Evolutionary conservation across 345 rosid species (phyloP).

Genomic region (Rhodamnia argentea): DNA sequence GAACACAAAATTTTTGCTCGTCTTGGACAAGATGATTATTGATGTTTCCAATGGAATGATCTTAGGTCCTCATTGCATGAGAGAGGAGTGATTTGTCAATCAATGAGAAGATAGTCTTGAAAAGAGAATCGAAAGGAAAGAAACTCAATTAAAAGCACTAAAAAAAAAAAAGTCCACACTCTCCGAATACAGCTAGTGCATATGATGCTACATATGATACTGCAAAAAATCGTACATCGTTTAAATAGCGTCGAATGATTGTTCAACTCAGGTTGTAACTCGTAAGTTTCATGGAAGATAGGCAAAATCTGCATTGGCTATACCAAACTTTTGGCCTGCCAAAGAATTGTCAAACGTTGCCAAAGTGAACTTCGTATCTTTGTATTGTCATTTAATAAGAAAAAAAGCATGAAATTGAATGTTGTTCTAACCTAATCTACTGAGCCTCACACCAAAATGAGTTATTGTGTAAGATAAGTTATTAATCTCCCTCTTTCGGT

Average conservation of each 20-base stretch:
- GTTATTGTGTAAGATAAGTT: background rate
- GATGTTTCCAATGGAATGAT: background rate
- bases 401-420: background rate
- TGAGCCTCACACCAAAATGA: background rate
- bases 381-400: background rate
- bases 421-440: background rate
- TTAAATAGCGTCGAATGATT: background rate
- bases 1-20: background rate
- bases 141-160: background rate
- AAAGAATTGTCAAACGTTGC: background rate
- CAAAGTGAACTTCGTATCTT: background rate
- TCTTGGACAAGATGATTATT: background rate
- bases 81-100: background rate
- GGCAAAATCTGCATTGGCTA: constrained; percentile 19
- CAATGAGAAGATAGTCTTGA: background rate
- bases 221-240: background rate
- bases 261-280: background rate
- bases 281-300: background rate
- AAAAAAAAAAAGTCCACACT: background rate
- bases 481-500: background rate
- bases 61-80: no score
- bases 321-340: constrained; percentile 14
- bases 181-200: background rate
- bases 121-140: background rate
- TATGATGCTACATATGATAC: background rate